Evolutionary conservation across 257 asterid species (phyloP).

Genomic region (Solanum bulbocastanum): DNA sequence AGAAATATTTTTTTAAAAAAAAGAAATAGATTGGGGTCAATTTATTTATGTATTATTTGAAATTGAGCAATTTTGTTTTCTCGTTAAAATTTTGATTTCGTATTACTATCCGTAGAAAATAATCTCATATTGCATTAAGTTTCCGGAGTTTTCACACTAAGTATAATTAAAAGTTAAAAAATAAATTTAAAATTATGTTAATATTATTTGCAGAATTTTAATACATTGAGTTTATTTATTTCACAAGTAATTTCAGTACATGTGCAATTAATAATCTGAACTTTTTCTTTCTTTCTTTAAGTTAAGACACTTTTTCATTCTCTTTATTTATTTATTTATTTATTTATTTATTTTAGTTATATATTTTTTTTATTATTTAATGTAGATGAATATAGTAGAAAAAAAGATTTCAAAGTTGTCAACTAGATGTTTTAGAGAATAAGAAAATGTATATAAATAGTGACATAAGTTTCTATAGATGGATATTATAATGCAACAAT

Average conservation of each 20-base stretch:
- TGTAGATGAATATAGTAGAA: no score
- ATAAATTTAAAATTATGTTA: no score
- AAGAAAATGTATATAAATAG: neutral
- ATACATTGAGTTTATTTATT: neutral
- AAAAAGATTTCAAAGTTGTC: neutral
- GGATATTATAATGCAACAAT: neutral
- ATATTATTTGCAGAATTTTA: no score
- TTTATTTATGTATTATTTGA: neutral
- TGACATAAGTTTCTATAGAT: neutral
- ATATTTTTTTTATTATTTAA: no score
- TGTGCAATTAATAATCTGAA: neutral
- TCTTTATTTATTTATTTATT: no score
- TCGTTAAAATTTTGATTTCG: neutral
- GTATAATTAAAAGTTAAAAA: neutral
- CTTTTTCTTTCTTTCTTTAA: neutral
- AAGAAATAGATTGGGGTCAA: neutral
- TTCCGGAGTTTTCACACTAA: neutral
- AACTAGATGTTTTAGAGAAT: neutral
- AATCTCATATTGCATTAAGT: neutral
- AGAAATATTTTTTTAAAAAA: neutral
- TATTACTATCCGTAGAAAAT: neutral
- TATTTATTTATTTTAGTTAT: neutral
- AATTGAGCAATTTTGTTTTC: neutral
- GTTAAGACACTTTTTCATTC: neutral
- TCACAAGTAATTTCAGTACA: neutral